These are phyloP conservation scores for Chloris gayana DNA, from an alignment of 176 grass and related monocot species.

Conservation along the genomic window DNA sequence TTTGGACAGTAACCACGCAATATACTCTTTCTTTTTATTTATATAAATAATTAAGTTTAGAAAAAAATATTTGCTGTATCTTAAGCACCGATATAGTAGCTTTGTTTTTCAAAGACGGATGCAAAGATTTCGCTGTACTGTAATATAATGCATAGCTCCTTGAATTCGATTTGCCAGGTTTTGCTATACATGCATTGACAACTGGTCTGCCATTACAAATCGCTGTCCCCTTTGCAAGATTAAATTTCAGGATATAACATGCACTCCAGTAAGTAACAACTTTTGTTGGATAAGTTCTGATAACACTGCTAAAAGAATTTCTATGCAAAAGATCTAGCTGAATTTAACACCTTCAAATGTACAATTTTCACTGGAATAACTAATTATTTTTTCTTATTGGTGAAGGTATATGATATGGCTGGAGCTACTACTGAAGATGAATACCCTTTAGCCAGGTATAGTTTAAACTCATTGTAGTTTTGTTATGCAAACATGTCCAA, in stretches of 20 bases:
- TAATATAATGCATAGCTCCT: constrained; percentile 33
- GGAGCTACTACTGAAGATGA: constrained; percentile 59
- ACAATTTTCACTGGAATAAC: constrained; percentile 33
- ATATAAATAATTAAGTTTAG: constrained; percentile 3
- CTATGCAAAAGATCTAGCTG: constrained; percentile 26
- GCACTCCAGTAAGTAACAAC: constrained; percentile 65
- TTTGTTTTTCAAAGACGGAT: constrained; percentile 13
- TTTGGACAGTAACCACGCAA: constrained; percentile 5
- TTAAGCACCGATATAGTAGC: constrained; percentile 21
- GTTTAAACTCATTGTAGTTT: not conserved
- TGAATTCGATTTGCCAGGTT: constrained; percentile 58
- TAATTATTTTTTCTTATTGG: constrained; percentile 31
- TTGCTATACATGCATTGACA: constrained; percentile 95
- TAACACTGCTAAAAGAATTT: constrained; percentile 13
- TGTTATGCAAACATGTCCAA: constrained; percentile 19
- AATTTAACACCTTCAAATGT: constrained; percentile 3
- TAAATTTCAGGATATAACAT: constrained; percentile 81
- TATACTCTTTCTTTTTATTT: constrained; percentile 30
- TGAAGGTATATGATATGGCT: constrained; percentile 74
- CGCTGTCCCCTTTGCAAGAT: constrained; percentile 88
- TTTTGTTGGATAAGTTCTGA: not conserved
- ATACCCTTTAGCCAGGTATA: constrained; percentile 72
- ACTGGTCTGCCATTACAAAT: constrained; percentile 92
- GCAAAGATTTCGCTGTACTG: not conserved
- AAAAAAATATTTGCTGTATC: constrained; percentile 22